These are phyloP conservation scores for Claviceps africana DNA, from an alignment of 2,329 filamentous ascomycete species.

Conservation along the genomic window DNA sequence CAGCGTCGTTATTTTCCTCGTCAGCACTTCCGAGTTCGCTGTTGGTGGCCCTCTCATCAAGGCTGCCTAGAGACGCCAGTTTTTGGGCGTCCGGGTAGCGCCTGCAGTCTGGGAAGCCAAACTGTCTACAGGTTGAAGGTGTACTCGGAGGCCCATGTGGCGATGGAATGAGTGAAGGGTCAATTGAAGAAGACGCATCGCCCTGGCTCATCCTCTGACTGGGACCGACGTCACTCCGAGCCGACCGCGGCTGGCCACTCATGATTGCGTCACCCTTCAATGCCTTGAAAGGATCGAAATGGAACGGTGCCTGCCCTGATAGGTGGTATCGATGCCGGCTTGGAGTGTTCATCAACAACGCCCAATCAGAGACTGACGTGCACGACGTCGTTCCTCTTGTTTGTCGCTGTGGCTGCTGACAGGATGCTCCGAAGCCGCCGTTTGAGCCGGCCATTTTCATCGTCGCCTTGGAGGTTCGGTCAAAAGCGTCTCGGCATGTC, in stretches of 20 bases:
- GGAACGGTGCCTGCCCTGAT: conserved; percentile 19
- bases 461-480: conserved; percentile 87
- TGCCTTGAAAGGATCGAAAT: conserved; percentile 23
- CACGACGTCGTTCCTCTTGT: conserved; percentile 17
- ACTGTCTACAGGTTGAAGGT: conserved; percentile 20
- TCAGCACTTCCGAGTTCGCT: conserved; percentile 21
- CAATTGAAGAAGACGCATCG: conserved; percentile 16
- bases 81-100: conserved; percentile 35
- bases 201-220: conserved; percentile 17
- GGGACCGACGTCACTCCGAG: conserved; percentile 18
- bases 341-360: conserved; percentile 9
- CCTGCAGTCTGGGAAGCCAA: conserved; percentile 19
- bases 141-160: conserved; percentile 20
- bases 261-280: conserved; percentile 21
- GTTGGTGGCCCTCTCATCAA: conserved; percentile 23
- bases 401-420: conserved; percentile 15
- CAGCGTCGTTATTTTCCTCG: conserved; percentile 45
- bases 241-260: conserved; percentile 13
- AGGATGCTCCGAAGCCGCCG: conserved; percentile 54
- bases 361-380: conserved; percentile 15
- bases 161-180: conserved; percentile 32
- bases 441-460: conserved; percentile 88
- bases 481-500: conserved; percentile 87
- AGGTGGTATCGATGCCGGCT: conserved; percentile 15
- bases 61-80: conserved; percentile 39